Conservation (phyloP, 352 stramenopile genomes). For the Phytopythium cucurbitacearum region DNA sequence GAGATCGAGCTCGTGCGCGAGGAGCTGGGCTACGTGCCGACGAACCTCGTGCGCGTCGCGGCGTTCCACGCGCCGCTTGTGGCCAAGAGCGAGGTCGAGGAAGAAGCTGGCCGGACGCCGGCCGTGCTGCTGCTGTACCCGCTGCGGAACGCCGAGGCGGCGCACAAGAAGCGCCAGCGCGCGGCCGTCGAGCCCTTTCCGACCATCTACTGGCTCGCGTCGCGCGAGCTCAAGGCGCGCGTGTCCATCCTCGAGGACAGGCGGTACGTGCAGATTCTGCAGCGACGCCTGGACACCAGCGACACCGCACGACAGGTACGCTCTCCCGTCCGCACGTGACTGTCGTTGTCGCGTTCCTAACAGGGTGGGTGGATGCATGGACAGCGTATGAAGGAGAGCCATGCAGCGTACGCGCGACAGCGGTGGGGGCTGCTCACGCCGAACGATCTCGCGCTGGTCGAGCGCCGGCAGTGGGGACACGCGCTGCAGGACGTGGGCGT, state of each 20-base stretch:
- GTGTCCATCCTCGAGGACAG: conserved; percentile 55
- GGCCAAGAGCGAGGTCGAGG: conserved; percentile 4
- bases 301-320: conserved; percentile 27
- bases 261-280: conserved; percentile 37
- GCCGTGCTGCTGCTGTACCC: conserved; percentile 55
- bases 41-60: conserved; percentile 42
- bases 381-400: conserved; percentile 40
- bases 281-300: conserved; percentile 32
- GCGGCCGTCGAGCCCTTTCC: conserved; percentile 57
- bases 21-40: conserved; percentile 49
- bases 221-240: conserved; percentile 35
- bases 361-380: background rate
- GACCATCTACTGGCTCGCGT: conserved; percentile 63
- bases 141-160: conserved; percentile 42
- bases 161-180: conserved; percentile 60
- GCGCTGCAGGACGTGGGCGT: conserved; percentile 51
- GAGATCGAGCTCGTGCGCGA: conserved; percentile 29
- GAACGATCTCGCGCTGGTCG: conserved; percentile 34
- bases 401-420: conserved; percentile 39
- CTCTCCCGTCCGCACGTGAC: background rate
- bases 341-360: background rate
- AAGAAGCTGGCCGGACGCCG: conserved; percentile 7
- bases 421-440: conserved; percentile 48
- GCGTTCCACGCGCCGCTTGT: conserved; percentile 16
- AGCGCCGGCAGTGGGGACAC: conserved; percentile 29